Base-by-base conservation (phyloP, 139 green algal genomes). In the Chlorella vulgaris region DNA sequence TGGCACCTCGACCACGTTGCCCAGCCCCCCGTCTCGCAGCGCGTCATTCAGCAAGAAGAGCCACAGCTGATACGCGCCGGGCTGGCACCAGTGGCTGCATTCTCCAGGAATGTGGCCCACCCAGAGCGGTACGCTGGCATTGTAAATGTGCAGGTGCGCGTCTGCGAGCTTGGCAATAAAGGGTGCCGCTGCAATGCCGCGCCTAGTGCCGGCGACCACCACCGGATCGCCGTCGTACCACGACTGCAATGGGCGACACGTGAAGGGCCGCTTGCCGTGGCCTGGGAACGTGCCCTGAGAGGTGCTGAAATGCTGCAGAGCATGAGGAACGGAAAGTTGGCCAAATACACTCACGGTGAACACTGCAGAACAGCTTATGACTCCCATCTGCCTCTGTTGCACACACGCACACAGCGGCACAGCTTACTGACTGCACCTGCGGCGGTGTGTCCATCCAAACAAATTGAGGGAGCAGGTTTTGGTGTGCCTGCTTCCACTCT, bases 21-120 rank as follows among this genome's bases (percentile, higher is more conserved):
- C 76, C 63, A 82, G 35, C 33, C 42, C 18, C 36, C 36, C 22
- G n/a, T 69, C 33, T 0, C 38, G 50, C 73, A 88, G 42, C 33
- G 69, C 39, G 15, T 51, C 33, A 1, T 81, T 55, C 1, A 83
- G 43, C 43, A 86, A 35, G 28, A 67, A 79, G 1, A 86, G 68
- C 84, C 84, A 88, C 31, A 82, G 36, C 40, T 88, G 84, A 78
- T 88, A 88, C 31, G 50, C 69, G 4, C 40, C 61, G 19, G 84
- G 84, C 50, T 84, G 76, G 71, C 84, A 88, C 58, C 53, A 86
- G 69, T 84, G 83, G 35, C 55, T 86, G 69, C 74, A 86, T 66
- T 80, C 82, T 1, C 61, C 55, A 26, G 29, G 38, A 35, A 50
- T n/a, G 51, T 88, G 84, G n/a, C 47, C 61, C 13, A 55, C 24